A percentile compares a stretch with the other conserved stretches of the same genome.
Conservation (phyloP, 805 yeast genomes). For the Saccharomycopsis malanga region DNA sequence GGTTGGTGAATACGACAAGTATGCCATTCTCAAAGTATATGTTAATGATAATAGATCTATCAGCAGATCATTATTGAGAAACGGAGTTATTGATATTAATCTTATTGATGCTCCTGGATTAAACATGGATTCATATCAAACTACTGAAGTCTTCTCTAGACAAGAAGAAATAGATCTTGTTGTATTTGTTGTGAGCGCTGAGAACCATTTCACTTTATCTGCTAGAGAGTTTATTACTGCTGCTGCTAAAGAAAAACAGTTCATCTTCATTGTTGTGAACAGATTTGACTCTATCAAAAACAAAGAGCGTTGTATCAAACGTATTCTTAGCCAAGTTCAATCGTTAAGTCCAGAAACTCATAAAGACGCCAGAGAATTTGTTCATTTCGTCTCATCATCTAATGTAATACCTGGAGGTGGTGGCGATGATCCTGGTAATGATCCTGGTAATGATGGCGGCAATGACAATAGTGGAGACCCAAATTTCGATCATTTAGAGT, state of each 20-base stretch:
- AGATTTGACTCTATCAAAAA: slow-evolving; percentile 81
- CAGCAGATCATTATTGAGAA: slow-evolving; percentile 65
- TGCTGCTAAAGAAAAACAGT: slow-evolving; percentile 85
- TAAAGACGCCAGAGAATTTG: slow-evolving; percentile 82
- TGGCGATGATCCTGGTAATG: slow-evolving; percentile 35
- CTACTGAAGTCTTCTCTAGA: slow-evolving; percentile 89
- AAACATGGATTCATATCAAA: slow-evolving; percentile 86
- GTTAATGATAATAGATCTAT: slow-evolving; percentile 66
- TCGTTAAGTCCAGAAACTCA: slow-evolving; percentile 84
- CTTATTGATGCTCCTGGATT: slow-evolving; percentile 97
- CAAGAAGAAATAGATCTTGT: slow-evolving; percentile 97
- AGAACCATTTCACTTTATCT: slow-evolving; percentile 88
- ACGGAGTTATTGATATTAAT: slow-evolving; percentile 88
- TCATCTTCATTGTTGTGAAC: slow-evolving; percentile 91
- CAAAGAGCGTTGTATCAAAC: slow-evolving; percentile 66
- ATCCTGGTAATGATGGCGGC: slow-evolving; percentile 27
- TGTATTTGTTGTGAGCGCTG: slow-evolving; percentile 93
- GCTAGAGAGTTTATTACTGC: slow-evolving; percentile 89
- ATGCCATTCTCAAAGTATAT: slow-evolving; percentile 69
- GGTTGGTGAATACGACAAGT: slow-evolving; percentile 68
- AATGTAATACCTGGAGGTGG: slow-evolving; percentile 36
- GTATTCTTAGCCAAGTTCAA: slow-evolving; percentile 80
- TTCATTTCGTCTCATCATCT: slow-evolving; percentile 79
- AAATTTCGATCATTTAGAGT: slow-evolving; percentile 78
- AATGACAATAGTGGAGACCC: slow-evolving; percentile 38